Evolutionary conservation across 768 basidiomycete genomes (phyloP).

Genomic region (Multifurca ochricompacta): DNA sequence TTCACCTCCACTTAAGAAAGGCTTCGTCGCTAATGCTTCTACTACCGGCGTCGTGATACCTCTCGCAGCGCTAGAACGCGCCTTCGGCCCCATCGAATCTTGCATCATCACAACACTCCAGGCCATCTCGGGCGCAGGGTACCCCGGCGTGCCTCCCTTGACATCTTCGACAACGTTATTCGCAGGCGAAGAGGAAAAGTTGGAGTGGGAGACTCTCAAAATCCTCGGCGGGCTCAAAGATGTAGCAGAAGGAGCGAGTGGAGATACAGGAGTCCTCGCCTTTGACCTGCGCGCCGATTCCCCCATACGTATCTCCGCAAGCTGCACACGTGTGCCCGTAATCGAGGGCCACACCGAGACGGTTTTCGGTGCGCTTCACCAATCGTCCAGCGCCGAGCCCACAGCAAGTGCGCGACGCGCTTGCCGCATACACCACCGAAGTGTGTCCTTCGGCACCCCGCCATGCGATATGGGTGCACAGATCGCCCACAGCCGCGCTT

Average conservation of each 20-base stretch:
- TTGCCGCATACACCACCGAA: conserved; percentile 65
- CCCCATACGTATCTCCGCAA: conserved; percentile 84
- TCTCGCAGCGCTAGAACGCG: conserved; percentile 80
- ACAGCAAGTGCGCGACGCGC: conserved; percentile 80
- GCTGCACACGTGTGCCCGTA: conserved; percentile 93
- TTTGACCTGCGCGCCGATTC: conserved; percentile 83
- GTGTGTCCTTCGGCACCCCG: conserved; percentile 83
- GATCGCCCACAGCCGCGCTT: conserved; percentile 93
- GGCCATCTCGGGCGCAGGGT: conserved; percentile 96
- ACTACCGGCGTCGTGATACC: conserved; percentile 91
- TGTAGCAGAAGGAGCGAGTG: conserved; percentile 32
- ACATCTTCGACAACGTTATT: conserved; percentile 97
- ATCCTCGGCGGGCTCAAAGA: conserved; percentile 79
- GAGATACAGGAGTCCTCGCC: no score
- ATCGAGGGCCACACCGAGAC: conserved; percentile 92
- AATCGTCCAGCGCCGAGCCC: conserved; percentile 74
- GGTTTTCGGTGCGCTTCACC: conserved; percentile 79
- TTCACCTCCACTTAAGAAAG: conserved; percentile 60
- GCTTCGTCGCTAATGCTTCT: conserved; percentile 96
- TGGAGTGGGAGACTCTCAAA: conserved; percentile 98
- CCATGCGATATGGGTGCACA: conserved; percentile 79
- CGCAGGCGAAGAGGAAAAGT: conserved; percentile 91
- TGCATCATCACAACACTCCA: conserved; percentile 94
- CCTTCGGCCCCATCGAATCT: conserved; percentile 91
- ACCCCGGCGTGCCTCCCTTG: conserved; percentile 87